Evolutionary conservation across 2,329 filamentous ascomycete species (phyloP).

Genomic region (Fusarium tanahbumbuense): DNA sequence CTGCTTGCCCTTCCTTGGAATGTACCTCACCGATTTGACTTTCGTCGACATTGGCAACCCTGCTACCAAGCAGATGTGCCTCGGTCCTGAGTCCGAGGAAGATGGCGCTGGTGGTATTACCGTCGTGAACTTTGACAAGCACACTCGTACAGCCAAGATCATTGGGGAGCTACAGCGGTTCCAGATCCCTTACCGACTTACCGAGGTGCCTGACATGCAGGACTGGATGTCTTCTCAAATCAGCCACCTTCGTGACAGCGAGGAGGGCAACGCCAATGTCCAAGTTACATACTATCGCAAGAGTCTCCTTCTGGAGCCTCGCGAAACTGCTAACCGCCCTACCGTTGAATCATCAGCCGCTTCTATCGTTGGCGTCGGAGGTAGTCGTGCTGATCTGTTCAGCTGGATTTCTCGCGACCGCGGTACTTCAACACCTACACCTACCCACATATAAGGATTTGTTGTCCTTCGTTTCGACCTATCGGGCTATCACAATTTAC

Average conservation of each 20-base stretch:
- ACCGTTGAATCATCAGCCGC: slow-evolving; percentile 51
- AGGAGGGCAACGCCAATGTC: slow-evolving; percentile 66
- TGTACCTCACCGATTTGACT: slow-evolving; percentile 95
- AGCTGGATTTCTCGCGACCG: slow-evolving; percentile 64
- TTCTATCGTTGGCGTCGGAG: slow-evolving; percentile 45
- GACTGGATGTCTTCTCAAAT: slow-evolving; percentile 91
- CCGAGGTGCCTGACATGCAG: slow-evolving; percentile 87
- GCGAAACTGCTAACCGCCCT: slow-evolving; percentile 60
- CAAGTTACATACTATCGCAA: slow-evolving; percentile 79
- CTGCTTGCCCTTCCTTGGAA: slow-evolving; percentile 94
- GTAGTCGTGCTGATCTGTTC: slow-evolving; percentile 58
- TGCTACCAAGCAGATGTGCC: slow-evolving; percentile 77
- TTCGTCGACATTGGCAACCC: slow-evolving; percentile 97
- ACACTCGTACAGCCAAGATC: slow-evolving; percentile 92
- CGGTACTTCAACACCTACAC: slow-evolving; percentile 48
- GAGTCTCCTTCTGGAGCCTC: slow-evolving; percentile 84
- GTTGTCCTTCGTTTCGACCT: slow-evolving; percentile 3
- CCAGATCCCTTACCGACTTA: slow-evolving; percentile 90
- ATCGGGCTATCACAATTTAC: slow-evolving; percentile 21
- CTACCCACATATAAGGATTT: slow-evolving; percentile 40
- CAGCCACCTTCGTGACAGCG: slow-evolving; percentile 74
- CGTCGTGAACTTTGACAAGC: slow-evolving; percentile 98
- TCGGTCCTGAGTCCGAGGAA: slow-evolving; percentile 63
- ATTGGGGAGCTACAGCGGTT: slow-evolving; percentile 96
- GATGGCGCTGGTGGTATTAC: slow-evolving; percentile 74